These are phyloP conservation scores for Alternaria viburni DNA, from an alignment of 2,329 filamentous ascomycete genomes.

Conservation along the genomic window DNA sequence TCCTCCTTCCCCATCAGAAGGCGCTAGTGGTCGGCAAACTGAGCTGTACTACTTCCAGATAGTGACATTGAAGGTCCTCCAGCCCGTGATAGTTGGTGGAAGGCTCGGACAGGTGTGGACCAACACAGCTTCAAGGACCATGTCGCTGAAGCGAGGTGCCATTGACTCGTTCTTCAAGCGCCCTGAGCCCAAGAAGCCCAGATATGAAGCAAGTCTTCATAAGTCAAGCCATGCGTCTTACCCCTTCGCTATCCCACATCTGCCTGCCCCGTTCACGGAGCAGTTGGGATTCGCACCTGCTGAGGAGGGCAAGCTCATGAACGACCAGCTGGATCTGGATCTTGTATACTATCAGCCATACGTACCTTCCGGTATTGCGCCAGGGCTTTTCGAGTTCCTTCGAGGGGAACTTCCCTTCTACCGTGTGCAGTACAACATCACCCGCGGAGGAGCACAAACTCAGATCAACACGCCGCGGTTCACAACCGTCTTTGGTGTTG, in stretches of 20 bases:
- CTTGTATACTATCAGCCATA: slow-evolving; percentile 79
- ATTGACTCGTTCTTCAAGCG: slow-evolving; percentile 73
- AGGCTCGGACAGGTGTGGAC: neutral
- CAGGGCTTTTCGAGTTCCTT: slow-evolving; percentile 72
- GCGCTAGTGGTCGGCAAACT: neutral
- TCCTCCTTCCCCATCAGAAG: neutral
- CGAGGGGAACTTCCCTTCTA: slow-evolving; percentile 77
- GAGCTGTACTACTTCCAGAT: no score
- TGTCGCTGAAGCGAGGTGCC: slow-evolving; percentile 61
- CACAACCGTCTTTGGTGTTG: slow-evolving; percentile 66
- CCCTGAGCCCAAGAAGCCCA: slow-evolving; percentile 49
- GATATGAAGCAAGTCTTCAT: slow-evolving; percentile 35
- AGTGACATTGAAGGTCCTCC: neutral
- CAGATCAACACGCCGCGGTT: slow-evolving; percentile 68
- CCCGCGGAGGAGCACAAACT: slow-evolving; percentile 67
- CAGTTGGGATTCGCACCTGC: slow-evolving; percentile 56
- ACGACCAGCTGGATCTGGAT: slow-evolving; percentile 73
- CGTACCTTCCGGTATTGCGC: slow-evolving; percentile 63
- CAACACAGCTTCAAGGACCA: neutral
- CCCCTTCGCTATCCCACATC: slow-evolving; percentile 58
- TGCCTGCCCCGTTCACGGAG: slow-evolving; percentile 54
- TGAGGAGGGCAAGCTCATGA: slow-evolving; percentile 62
- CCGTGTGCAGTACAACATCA: slow-evolving; percentile 75
- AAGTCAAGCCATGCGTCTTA: slow-evolving; percentile 58
- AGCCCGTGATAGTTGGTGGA: neutral